Conservation (phyloP, 2,329 filamentous ascomycete species). For the Alternaria tenuissima region DNA sequence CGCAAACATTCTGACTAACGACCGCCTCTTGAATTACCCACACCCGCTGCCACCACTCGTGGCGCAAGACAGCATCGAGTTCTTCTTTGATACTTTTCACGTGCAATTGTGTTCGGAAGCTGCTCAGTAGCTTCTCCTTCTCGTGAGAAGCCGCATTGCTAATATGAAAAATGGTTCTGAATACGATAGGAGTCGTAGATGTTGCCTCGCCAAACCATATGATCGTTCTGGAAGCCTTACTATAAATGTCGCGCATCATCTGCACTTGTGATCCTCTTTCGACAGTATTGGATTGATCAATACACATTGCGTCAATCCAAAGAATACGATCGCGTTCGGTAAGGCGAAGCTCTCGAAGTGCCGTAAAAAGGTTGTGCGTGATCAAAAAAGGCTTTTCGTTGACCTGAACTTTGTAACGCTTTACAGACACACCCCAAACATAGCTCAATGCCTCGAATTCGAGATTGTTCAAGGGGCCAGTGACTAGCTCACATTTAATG, state of each 20-base stretch:
- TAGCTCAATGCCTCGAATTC: constrained; percentile 20
- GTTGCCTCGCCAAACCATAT: constrained; percentile 18
- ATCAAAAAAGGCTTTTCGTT: constrained; percentile 8
- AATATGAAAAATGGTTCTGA: not conserved
- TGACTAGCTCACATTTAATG: constrained; percentile 11
- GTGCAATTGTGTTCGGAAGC: not conserved
- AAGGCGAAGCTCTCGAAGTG: constrained; percentile 10
- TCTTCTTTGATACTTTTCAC: not conserved
- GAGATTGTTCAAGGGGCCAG: not conserved
- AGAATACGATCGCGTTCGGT: not conserved
- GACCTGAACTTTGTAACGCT: constrained; percentile 4
- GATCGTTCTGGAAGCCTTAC: constrained; percentile 3
- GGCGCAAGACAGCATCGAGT: constrained; percentile 4
- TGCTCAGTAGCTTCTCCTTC: not conserved
- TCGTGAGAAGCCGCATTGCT: no score
- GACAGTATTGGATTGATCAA: constrained; percentile 6
- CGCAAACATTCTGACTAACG: constrained; percentile 1
- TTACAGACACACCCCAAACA: constrained; percentile 12
- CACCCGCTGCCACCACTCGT: constrained; percentile 17
- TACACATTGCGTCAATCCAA: constrained; percentile 1
- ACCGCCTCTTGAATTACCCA: constrained; percentile 19
- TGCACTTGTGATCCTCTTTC: constrained; percentile 18
- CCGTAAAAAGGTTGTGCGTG: constrained; percentile 11
- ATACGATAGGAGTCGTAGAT: not conserved
- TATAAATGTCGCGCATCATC: constrained; percentile 22